Percentiles rank a stretch among this genome's conserved stretches.
These are phyloP conservation scores for Suhomyces sp. DNA, from an alignment of 805 yeast species.

Conservation along the genomic window DNA sequence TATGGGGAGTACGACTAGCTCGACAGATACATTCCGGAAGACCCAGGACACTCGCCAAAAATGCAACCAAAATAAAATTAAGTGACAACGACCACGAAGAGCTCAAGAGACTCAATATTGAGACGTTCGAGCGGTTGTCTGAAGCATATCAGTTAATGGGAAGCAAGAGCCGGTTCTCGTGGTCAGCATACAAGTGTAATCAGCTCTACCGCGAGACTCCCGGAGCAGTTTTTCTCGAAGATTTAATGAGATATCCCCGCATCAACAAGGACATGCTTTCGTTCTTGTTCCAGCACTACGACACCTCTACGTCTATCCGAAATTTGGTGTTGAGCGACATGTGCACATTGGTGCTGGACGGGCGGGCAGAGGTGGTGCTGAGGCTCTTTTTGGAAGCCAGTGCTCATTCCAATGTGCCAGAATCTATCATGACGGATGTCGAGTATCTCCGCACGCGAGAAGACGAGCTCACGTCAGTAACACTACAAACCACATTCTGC, in stretches of 20 bases:
- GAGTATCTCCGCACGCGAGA: background rate
- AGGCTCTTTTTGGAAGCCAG: slow-evolving; percentile 6
- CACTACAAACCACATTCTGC: slow-evolving; percentile 3
- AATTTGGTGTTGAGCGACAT: slow-evolving; percentile 19
- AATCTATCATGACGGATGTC: background rate
- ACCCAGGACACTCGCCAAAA: background rate
- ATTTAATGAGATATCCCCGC: slow-evolving; percentile 17
- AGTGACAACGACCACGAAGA: background rate
- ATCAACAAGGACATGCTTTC: slow-evolving; percentile 16
- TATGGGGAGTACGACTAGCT: background rate
- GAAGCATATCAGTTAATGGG: slow-evolving; percentile 11
- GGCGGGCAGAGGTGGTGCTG: slow-evolving; percentile 9
- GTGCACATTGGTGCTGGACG: slow-evolving; percentile 4
- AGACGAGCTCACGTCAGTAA: no score
- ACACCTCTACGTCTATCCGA: slow-evolving; percentile 18
- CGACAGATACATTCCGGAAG: background rate
- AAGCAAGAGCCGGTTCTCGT: slow-evolving; percentile 8
- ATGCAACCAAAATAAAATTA: background rate
- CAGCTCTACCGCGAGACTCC: slow-evolving; percentile 10
- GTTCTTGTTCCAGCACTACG: slow-evolving; percentile 13
- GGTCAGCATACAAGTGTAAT: slow-evolving; percentile 14
- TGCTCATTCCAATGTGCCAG: background rate
- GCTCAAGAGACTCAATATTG: background rate
- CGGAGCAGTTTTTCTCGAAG: slow-evolving; percentile 15
- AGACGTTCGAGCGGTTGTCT: slow-evolving; percentile 11